Base-by-base conservation (phyloP, 768 basidiomycete species). In the Symmetrospora coprosmae region DNA sequence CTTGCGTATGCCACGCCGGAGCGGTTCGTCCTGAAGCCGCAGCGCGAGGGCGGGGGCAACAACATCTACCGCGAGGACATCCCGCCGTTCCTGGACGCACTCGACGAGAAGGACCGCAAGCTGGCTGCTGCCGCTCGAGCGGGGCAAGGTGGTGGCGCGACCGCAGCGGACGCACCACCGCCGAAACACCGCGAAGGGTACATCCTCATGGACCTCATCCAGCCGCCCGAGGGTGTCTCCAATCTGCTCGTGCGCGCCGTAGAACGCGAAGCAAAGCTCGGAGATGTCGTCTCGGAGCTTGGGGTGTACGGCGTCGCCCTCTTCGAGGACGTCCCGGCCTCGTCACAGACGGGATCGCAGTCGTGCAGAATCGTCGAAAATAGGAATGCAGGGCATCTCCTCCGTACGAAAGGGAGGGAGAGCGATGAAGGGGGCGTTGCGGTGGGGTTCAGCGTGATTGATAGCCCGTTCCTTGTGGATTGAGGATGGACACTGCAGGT, bases 41-140 rank as follows among this genome's bases (percentile, higher is more conserved):
- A 97, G 71, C 79, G 91, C n/a, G 92, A 99, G 75, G 92, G 92
- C 1, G 92, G 92, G 0, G 92, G 92, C 7, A 94, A 96, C 68
- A 99, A 99, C 67, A 79, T 97, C 25, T 97, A 96, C 74, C 85
- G 85, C 62, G 75, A 75, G 2, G 81, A 82, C 47, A 92, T 96
- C 48, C 86, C 86, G 0, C 64, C 75, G 0, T 89, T 88, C 72
- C 75, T 99, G 2, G 80, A 82, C 14, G 68, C 68, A 5, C 75
- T 96, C 2, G 78, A 79, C 0, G 71, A 67, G 1, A 69, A 75
- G 52, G 65, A 69, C 35, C 39, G 58, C 17, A 35, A 53, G 33
- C 6, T 43, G 19, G 17, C 5, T 16, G 38, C 33, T 17, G 38
- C 49, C 38, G 17, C 38, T 3, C 43, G 37, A 28, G 35, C 19